These are phyloP conservation scores for Pleoardoris graminearum DNA, from an alignment of 2,329 filamentous ascomycete genomes.

Conservation along the genomic window DNA sequence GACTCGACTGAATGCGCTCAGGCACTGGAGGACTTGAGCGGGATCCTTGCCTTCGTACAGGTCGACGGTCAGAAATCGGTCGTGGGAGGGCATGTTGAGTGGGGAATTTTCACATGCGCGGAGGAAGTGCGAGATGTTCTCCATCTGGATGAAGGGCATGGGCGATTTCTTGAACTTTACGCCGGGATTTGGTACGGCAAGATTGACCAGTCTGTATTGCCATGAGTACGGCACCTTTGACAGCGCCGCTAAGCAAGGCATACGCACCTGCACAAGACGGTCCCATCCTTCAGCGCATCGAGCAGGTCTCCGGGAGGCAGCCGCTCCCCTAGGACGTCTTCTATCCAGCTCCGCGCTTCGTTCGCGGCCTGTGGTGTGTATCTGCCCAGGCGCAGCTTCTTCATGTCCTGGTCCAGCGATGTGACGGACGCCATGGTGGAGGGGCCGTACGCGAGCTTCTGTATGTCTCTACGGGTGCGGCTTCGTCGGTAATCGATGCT, in stretches of 20 bases:
- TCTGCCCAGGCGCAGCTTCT: conserved; percentile 86
- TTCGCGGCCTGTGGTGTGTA: conserved; percentile 90
- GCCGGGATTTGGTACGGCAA: conserved; percentile 73
- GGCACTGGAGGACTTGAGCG: conserved; percentile 90
- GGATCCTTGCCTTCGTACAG: conserved; percentile 95
- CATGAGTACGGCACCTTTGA: conserved; percentile 10
- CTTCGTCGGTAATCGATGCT: conserved; percentile 1
- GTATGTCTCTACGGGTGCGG: background rate
- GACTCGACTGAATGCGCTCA: conserved; percentile 86
- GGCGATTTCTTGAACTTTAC: conserved; percentile 87
- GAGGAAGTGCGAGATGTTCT: conserved; percentile 97
- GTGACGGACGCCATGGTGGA: conserved; percentile 83
- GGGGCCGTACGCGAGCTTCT: conserved; percentile 15
- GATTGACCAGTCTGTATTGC: conserved; percentile 72
- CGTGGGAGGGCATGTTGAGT: conserved; percentile 86
- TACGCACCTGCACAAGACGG: conserved; percentile 85
- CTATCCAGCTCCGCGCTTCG: conserved; percentile 84
- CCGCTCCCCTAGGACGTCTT: conserved; percentile 73
- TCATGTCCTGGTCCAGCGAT: conserved; percentile 93
- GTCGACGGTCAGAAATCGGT: conserved; percentile 96
- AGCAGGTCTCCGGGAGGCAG: conserved; percentile 77
- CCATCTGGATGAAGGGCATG: conserved; percentile 99
- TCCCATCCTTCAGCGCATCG: conserved; percentile 85
- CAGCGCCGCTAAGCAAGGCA: background rate
- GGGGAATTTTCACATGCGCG: conserved; percentile 83